These are phyloP conservation scores for Fusarium lateritium DNA, from an alignment of 2,329 filamentous ascomycete genomes.

Conservation along the genomic window DNA sequence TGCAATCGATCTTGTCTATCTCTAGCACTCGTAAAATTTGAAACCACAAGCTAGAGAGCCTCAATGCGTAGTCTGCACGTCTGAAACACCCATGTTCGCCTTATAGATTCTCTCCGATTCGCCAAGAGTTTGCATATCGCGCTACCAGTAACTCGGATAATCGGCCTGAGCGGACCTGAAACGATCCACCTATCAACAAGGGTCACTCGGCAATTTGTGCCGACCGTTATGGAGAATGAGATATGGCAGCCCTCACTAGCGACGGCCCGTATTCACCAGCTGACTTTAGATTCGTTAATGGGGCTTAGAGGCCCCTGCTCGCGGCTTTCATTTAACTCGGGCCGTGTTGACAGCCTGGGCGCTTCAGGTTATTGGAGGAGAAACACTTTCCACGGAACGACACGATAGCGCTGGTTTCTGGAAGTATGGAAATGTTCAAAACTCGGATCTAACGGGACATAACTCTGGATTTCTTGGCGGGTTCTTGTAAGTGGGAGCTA, in stretches of 20 bases:
- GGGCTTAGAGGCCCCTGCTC: background rate
- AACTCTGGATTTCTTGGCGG: background rate
- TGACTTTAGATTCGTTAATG: background rate
- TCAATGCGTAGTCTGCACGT: background rate
- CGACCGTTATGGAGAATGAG: background rate
- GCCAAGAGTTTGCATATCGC: slow-evolving; percentile 2
- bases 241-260: background rate
- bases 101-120: background rate
- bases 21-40: background rate
- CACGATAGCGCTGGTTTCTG: background rate
- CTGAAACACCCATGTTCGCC: background rate
- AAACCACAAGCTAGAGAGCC: background rate
- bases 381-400: background rate
- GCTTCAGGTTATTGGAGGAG: slow-evolving; percentile 16
- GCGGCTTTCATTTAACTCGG: slow-evolving; percentile 23
- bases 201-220: slow-evolving; percentile 17
- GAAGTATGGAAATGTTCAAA: background rate
- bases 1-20: no score
- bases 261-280: background rate
- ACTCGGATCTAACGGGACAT: slow-evolving; percentile 14
- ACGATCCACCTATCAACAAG: slow-evolving; percentile 13
- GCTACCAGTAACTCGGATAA: slow-evolving; percentile 12
- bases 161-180: slow-evolving; percentile 24
- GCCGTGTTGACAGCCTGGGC: background rate
- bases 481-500: background rate